These are phyloP conservation scores for Paraleonurus japonicus DNA, from an alignment of 257 asterid species.

Conservation along the genomic window DNA sequence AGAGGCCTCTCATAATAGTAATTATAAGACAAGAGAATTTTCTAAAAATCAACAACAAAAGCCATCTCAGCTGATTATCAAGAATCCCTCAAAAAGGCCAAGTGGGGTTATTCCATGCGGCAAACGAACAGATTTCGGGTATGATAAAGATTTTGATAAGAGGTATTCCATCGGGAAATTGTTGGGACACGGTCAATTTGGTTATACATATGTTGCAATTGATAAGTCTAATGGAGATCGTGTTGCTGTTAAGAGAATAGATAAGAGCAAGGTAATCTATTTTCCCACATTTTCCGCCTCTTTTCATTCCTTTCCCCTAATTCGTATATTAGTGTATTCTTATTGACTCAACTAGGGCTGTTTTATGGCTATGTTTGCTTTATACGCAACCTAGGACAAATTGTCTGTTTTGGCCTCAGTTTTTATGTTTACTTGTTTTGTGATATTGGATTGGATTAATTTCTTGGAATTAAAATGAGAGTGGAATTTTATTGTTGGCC, in stretches of 20 bases:
- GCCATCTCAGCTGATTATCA: constrained; percentile 41
- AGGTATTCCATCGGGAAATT: constrained; percentile 78
- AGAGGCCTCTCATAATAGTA: constrained; percentile 35
- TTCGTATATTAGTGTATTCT: neutral
- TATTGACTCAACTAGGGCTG: neutral
- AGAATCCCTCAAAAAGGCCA: constrained; percentile 49
- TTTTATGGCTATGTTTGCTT: neutral
- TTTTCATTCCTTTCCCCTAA: neutral
- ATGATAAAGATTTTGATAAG: constrained; percentile 80
- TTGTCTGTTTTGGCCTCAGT: constrained; percentile 4
- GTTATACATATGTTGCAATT: constrained; percentile 89
- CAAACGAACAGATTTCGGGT: constrained; percentile 94
- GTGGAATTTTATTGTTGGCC: neutral
- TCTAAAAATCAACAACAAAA: constrained; percentile 43
- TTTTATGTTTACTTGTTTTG: constrained; percentile 4
- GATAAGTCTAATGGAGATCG: constrained; percentile 91
- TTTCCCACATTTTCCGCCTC: neutral
- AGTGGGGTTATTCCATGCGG: constrained; percentile 83
- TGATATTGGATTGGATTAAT: constrained; percentile 8
- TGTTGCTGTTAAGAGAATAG: constrained; percentile 95
- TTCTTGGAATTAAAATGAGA: neutral
- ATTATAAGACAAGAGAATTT: constrained; percentile 32
- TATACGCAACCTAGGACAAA: neutral
- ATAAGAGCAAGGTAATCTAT: constrained; percentile 74
- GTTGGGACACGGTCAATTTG: constrained; percentile 98